Evolutionary conservation across 495 filamentous ascomycete genomes (phyloP), one percentile per base, ranked within the genome.

Genomic region (Lepidopterella palustris): DNA sequence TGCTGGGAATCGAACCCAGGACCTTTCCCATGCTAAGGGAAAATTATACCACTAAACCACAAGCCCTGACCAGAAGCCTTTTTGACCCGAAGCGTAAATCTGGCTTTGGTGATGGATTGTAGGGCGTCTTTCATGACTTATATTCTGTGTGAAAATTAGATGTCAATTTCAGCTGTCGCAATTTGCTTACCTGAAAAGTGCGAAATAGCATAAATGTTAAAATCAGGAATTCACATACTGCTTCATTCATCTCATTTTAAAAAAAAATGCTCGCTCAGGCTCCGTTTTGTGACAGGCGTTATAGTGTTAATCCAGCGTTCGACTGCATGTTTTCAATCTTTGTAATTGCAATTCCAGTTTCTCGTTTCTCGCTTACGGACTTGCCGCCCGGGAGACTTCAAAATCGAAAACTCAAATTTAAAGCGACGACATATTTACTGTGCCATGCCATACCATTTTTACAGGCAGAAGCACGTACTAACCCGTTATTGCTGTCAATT

Each of bases 1-100:
- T 26, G 18, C 24, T 50, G 24, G n/a, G 45, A 49, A 49, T 49
- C 45, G 45, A 49, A 49, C 45, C 47, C 47, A 50, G 47, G 47
- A 50, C 47, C 47, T 50, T 50, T 50, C 47, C 47, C 47, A 50
- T 50, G 47, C 47, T 50, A 50, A 50, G 47, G 47, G 47, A 50
- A 50, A 50, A 50, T 50, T 50, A 50, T 50, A 50, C 20, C 47
- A 50, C 47, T 50, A 50, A 49, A 49, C 45, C 45, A 49, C 45
- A 49, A 49, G 45, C 45, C 45, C 45, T 35, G 31, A n/a, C n/a
- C n/a, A n/a, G n/a, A n/a, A n/a, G n/a, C n/a, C n/a, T n/a, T n/a
- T n/a, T n/a, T n/a, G n/a, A n/a, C n/a, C n/a, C n/a, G n/a, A n/a
- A n/a, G n/a, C n/a, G n/a, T n/a, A n/a, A n/a, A n/a, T n/a, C n/a